Evolutionary conservation across 2,329 filamentous ascomycete genomes (phyloP).

Genomic region (Neofusicoccum sp.): DNA sequence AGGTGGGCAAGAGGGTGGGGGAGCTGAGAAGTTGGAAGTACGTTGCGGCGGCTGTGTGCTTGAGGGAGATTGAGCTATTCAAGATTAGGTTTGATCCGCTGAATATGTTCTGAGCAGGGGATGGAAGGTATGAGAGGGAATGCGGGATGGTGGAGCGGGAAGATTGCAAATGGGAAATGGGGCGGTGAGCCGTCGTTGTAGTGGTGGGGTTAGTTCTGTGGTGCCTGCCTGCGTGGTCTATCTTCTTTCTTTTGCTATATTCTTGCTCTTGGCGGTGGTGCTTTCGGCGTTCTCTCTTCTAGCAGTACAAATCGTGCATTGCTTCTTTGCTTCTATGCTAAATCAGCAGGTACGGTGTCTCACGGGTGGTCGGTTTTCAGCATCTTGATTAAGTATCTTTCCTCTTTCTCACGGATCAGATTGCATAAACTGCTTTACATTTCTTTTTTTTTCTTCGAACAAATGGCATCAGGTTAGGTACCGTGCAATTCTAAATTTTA

Average conservation of each 20-base stretch:
- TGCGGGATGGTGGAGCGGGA: too few relatives aligned
- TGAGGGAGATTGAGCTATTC: conserved; percentile 49
- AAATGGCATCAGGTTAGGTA: neutral
- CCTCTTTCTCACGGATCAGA: too few relatives aligned
- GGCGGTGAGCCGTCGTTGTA: too few relatives aligned
- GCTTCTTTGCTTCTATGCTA: neutral
- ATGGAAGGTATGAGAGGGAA: neutral
- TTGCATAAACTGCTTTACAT: too few relatives aligned
- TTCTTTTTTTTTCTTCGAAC: neutral
- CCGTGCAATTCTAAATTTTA: neutral
- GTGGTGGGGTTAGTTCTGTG: too few relatives aligned
- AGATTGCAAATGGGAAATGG: too few relatives aligned
- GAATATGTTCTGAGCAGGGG: neutral
- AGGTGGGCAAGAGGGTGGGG: conserved; percentile 30
- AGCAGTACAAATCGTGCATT: neutral
- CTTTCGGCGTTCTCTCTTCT: neutral
- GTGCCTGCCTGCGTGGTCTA: neutral
- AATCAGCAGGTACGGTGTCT: neutral
- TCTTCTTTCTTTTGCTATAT: neutral
- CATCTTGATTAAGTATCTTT: too few relatives aligned
- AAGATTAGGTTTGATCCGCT: conserved; percentile 9
- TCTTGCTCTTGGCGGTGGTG: neutral
- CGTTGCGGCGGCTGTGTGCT: conserved; percentile 50
- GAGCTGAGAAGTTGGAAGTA: conserved; percentile 53
- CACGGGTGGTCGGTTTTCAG: neutral